A percentile compares a stretch with the other conserved stretches of the same genome.
Conservation (phyloP, 371 early-diverging fungal genomes). For the Ecytonucleospora hepatopenaei region DNA sequence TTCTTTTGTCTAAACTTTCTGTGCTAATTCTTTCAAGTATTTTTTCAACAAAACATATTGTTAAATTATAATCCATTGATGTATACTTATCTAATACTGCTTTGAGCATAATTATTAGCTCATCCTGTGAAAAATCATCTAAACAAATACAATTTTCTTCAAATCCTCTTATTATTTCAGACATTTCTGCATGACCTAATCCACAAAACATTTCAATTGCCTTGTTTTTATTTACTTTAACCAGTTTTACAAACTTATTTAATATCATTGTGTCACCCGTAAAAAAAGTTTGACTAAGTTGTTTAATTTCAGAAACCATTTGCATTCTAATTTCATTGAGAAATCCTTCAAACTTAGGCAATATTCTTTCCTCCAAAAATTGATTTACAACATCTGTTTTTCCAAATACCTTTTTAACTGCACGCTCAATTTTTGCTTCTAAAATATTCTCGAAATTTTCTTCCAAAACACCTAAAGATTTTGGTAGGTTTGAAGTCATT, state of each 20-base stretch:
- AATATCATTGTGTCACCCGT: neutral
- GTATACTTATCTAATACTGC: neutral
- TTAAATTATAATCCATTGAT: neutral
- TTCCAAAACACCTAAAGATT: neutral
- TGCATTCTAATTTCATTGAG: constrained; percentile 54
- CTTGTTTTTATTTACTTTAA: constrained; percentile 21
- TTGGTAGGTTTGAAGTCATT: neutral
- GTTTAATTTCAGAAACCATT: constrained; percentile 33
- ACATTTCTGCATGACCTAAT: constrained; percentile 27
- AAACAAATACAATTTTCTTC: constrained; percentile 9
- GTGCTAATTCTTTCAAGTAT: neutral
- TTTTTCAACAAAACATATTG: neutral
- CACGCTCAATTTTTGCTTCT: neutral
- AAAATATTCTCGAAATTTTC: neutral
- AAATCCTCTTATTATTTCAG: constrained; percentile 26
- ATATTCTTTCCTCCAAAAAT: constrained; percentile 30
- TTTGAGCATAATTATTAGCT: neutral
- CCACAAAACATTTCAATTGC: constrained; percentile 18
- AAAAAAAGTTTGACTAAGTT: constrained; percentile 13
- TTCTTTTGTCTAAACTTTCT: neutral
- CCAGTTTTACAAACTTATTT: constrained; percentile 25
- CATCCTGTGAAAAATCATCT: neutral
- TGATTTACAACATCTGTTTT: constrained; percentile 26
- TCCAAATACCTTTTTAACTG: neutral
- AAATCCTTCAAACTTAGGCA: constrained; percentile 47